A percentile compares a stretch with the other conserved stretches of the same genome.
Evolutionary conservation across 2,329 filamentous ascomycete species (phyloP).

Genomic region (Neopestalotiopsis clavispora): DNA sequence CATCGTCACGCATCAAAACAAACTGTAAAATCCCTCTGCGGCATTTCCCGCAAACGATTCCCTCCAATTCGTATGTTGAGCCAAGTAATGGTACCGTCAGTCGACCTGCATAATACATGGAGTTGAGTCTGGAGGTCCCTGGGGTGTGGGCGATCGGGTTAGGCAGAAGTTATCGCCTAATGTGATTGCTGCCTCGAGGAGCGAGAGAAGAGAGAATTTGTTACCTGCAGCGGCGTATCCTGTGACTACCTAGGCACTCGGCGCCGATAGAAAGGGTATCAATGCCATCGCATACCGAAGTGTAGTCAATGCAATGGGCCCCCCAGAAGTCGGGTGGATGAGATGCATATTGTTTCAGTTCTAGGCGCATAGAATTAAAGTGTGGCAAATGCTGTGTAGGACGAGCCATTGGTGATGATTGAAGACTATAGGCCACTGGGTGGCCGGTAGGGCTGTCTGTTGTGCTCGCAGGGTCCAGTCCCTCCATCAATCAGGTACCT

Average conservation of each 20-base stretch:
- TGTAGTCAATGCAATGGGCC: background rate
- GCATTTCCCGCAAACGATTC: background rate
- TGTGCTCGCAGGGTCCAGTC: too few relatives aligned
- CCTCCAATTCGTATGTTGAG: background rate
- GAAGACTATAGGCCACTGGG: background rate
- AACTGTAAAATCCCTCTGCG: background rate
- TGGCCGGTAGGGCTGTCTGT: too few relatives aligned
- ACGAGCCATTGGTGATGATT: background rate
- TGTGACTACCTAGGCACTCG: background rate
- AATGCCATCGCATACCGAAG: background rate
- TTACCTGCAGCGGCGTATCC: background rate
- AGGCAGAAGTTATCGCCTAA: constrained; percentile 5
- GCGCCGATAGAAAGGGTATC: background rate
- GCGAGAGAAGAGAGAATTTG: background rate
- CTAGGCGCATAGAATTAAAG: background rate
- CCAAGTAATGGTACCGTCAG: too few relatives aligned
- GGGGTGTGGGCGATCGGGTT: constrained; percentile 2
- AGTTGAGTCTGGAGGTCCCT: background rate
- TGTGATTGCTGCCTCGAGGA: background rate
- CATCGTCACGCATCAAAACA: background rate
- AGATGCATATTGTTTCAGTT: background rate
- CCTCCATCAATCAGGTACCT: background rate
- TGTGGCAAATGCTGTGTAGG: background rate
- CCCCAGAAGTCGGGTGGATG: background rate
- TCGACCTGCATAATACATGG: background rate